Evolutionary conservation across 805 yeast genomes (phyloP), one percentile per base, ranked within the genome.

Genomic region (Nakazawaea sp.): DNA sequence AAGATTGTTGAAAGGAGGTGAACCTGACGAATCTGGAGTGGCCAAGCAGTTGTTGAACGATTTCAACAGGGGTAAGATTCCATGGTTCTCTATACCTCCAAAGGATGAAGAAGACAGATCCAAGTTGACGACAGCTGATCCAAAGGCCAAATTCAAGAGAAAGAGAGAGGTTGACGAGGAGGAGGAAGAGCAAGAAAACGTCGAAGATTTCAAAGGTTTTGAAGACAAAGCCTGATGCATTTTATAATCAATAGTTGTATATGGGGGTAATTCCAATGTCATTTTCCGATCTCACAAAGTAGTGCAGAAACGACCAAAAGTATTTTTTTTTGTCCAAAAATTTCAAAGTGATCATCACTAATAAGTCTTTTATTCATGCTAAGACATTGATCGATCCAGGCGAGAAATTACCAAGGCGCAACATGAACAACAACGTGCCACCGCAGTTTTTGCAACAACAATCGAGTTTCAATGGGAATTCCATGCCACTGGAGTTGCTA

Each of bases 21-120:
- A 92, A 62, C 95, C 97, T 1, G 97, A 90, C 59, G 97, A 90
- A 61, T 69, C 81, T 46, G 94, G 96, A 51, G 87, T 90, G 40
- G 79, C 97, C 27, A 90, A 88, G 59, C 81, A 81, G 53, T 81
- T 90, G 21, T 72, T 90, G 58, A 87, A 87, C 50, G 98, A 90
- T 59, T 90, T 90, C 70, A 90, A 88, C 62, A 75, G 98, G 61
- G 98, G 98, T 44, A 86, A 87, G 53, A 90, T 90, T 38, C 98
- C 98, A 18, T 90, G 98, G 98, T 90, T 90, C 57, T 86, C 86
- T 23, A 78, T 92, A 19, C 98, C 98, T 20, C 97, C 97, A 29
- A 74, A 79, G 47, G 84, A 76, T 44, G 71, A 64, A 18, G 79
- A 72, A 37, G 73, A 59, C 18, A 68, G 72, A 56, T 30, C 38